Conservation (phyloP, 2,329 filamentous ascomycete genomes). For the Hypoxylon rubiginosum region DNA sequence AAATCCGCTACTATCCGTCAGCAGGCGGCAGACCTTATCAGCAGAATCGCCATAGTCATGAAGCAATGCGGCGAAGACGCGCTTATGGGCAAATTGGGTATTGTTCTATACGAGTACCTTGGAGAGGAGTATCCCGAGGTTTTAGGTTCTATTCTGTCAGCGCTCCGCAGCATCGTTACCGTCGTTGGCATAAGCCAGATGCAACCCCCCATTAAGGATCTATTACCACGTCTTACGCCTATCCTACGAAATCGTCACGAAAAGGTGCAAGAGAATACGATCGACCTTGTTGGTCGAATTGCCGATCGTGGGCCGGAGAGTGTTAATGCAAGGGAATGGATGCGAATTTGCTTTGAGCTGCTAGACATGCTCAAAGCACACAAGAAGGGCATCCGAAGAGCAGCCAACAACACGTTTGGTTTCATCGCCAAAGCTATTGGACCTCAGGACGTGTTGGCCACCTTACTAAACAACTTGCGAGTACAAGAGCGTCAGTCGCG, state of each 20-base stretch:
- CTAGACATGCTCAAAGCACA: conserved; percentile 99
- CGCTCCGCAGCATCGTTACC: conserved; percentile 94
- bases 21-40: conserved; percentile 96
- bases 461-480: conserved; percentile 93
- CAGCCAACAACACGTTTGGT: conserved; percentile 99
- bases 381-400: conserved; percentile 98
- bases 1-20: conserved; percentile 97
- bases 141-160: conserved; percentile 94
- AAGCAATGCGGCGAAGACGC: conserved; percentile 97
- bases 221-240: conserved; percentile 94
- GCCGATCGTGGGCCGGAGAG: conserved; percentile 96
- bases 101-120: conserved; percentile 97
- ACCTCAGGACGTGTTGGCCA: conserved; percentile 95
- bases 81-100: conserved; percentile 92
- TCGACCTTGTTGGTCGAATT: conserved; percentile 97
- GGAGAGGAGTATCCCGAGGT: conserved; percentile 99
- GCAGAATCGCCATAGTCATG: conserved; percentile 98
- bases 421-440: conserved; percentile 99
- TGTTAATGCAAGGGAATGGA: conserved; percentile 98
- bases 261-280: conserved; percentile 99
- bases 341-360: conserved; percentile 99
- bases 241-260: conserved; percentile 98
- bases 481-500: conserved; percentile 98
- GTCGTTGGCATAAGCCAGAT: conserved; percentile 98
- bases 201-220: conserved; percentile 97